Evolutionary conservation across 2,329 filamentous ascomycete genomes (phyloP), one percentile per base, ranked within the genome.

Genomic region (Aspergillus niger): DNA sequence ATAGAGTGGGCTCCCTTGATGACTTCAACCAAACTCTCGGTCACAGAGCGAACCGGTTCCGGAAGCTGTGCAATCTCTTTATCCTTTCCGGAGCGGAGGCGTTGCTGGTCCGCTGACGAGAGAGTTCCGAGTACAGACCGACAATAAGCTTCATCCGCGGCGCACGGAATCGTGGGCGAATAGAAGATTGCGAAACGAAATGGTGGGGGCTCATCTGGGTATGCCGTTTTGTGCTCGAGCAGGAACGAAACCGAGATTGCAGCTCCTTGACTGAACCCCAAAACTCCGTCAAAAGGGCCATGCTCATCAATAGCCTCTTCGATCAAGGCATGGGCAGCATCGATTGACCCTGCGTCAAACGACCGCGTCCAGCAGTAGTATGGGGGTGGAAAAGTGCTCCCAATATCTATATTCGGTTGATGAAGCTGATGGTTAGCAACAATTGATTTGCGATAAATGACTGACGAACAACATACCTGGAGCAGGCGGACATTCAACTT

Each of bases 251-350:
- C 28, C 1, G 65, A 54, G 3, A 72, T 55, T 3, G 68, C 55
- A 3, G 59, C 70, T 0, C 70, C 69, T 30, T 68, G 63, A 44
- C 63, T 67, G 58, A 70, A 73, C 4, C 70, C 69, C 5, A 73
- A 52, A 8, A 69, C 59, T 3, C 67, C 70, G 30, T 72, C 69
- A 28, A 71, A 73, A 10, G 70, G 70, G 0, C 69, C 69, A 4
- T 70, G 38, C 13, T 63, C 63, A 2, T 66, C 57, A 8, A 72
- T 63, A 10, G 61, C 48, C 13, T 63, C 56, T n/a, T 64, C 39
- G 30, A 68, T 52, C 15, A 62, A 38, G n/a, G 44, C 56, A 17
- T 64, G 53, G 8, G 65, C 62, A 8, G 61, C 57, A 17, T 43
- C 51, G 13, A 63, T 41, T 15, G 43, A 47, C n/a, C 49, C 50